A percentile compares a stretch with the other conserved stretches of the same genome.
phyloP scores from a whole-genome alignment of 225 moss, liverwort and hornwort species.

The Marchantia polymorpha region DNA sequence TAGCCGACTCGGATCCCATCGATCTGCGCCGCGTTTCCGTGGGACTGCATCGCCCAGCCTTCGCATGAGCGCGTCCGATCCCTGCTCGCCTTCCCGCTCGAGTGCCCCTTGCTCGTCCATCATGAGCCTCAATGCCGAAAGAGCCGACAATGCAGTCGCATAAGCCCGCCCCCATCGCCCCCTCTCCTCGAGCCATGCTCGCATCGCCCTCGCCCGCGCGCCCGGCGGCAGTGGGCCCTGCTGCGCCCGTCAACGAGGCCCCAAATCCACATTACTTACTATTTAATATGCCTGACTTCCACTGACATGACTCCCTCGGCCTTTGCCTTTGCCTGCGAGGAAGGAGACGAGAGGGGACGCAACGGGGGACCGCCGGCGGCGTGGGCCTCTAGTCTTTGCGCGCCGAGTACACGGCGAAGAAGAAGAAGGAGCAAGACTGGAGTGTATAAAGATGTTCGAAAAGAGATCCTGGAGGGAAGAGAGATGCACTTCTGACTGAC shows the following conservation, averaged over 20 bases:
- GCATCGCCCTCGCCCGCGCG: neutral
- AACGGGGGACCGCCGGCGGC: constrained; percentile 1
- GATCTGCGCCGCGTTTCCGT: neutral
- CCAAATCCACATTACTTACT: neutral
- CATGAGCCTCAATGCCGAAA: neutral
- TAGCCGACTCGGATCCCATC: neutral
- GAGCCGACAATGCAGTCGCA: neutral
- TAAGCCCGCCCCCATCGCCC: neutral
- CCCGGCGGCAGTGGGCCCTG: neutral
- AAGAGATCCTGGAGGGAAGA: neutral
- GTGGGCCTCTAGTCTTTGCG: neutral
- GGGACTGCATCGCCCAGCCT: neutral
- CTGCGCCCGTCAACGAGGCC: neutral
- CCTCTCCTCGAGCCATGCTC: neutral
- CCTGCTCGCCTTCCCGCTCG: neutral
- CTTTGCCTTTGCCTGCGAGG: constrained; percentile 8
- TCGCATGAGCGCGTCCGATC: neutral
- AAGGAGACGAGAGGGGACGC: constrained; percentile 1
- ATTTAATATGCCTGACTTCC: neutral
- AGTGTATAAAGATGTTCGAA: constrained; percentile 5
- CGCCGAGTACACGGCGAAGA: neutral
- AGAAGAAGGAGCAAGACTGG: neutral
- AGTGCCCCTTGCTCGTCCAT: neutral
- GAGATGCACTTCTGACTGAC: neutral
- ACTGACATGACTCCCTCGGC: constrained; percentile 4